Conservation (phyloP, 2,329 filamentous ascomycete genomes). For the Cordyceps cicadae region DNA sequence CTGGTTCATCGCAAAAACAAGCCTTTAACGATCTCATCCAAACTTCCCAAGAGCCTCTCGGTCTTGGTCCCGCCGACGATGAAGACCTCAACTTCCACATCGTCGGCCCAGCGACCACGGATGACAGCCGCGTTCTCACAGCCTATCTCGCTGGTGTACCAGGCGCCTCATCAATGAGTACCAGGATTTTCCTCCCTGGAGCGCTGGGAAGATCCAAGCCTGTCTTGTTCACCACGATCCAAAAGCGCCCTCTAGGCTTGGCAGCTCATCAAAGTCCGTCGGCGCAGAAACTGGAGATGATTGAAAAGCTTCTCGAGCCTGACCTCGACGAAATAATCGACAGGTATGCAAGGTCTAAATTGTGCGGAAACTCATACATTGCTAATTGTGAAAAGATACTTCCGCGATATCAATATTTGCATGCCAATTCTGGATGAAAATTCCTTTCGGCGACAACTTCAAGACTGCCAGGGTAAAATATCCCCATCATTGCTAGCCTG, state of each 20-base stretch:
- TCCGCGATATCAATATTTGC: conserved; percentile 48
- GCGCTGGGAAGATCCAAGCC: conserved; percentile 27
- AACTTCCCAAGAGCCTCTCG: background rate
- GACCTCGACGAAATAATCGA: conserved; percentile 42
- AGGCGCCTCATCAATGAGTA: conserved; percentile 20
- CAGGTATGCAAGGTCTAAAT: conserved; percentile 25
- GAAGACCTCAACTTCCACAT: conserved; percentile 41
- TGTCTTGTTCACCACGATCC: conserved; percentile 39
- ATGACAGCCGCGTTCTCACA: conserved; percentile 53
- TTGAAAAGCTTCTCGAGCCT: conserved; percentile 52
- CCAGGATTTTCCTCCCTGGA: conserved; percentile 23
- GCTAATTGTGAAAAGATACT: conserved; percentile 33
- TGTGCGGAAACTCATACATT: too few relatives aligned
- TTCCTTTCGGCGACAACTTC: conserved; percentile 42
- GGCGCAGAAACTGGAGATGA: conserved; percentile 42
- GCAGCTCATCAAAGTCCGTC: conserved; percentile 29
- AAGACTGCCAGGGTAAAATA: conserved; percentile 35
- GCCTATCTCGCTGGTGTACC: conserved; percentile 40
- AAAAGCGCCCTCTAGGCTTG: conserved; percentile 37
- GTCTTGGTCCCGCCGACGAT: conserved; percentile 26
- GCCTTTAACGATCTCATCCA: rapidly evolving
- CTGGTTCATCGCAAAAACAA: background rate
- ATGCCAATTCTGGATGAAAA: conserved; percentile 52
- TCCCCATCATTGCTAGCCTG: conserved; percentile 49
- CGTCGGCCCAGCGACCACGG: conserved; percentile 50